Evolutionary conservation across 2,329 filamentous ascomycete species (phyloP), one percentile per base, ranked within the genome.

Genomic region (Colletotrichum salicis): DNA sequence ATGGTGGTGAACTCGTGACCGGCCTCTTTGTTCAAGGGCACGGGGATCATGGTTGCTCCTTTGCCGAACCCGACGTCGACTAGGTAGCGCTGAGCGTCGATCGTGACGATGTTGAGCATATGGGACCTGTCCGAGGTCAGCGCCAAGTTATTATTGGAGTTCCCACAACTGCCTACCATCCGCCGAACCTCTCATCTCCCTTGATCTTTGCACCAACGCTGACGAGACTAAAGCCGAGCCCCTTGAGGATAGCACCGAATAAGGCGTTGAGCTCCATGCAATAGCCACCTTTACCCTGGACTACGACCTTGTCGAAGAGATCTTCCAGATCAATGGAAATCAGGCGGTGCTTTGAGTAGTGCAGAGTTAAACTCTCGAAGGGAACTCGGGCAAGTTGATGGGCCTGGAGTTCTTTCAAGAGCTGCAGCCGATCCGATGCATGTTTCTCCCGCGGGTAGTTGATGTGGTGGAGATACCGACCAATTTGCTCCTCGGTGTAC

Each of bases 41-140:
- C 62, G 4, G 83, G 83, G 1, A 72, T 57, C 31, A 76, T 73
- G 5, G 82, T 71, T 10, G 76, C 78, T 73, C 87, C 85, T 64
- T 84, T 84, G 24, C 90, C 90, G 75, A 91, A 92, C 31, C 88
- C 90, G 15, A 92, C 87, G 76, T 92, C 91, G 33, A 88, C 83
- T 73, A 87, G 78, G 76, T 86, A 88, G 54, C 81, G 79, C 55
- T 82, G 81, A 29, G 80, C 78, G 11, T 82, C 79, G 27, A 93
- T 83, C 31, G 82, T 86, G 58, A 91, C 85, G 66, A 92, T 84
- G 75, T 89, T 88, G 65, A 90, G 81, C 83, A 91, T 88, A 78
- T 92, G 90, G 15, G 82, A 80, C 88, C 89, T 86, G 35, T 19
- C 76, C 70, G 7, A 75, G 81, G 87, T 27, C 76, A 74, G 72